Percentiles rank a stretch among this genome's conserved stretches.
Conservation (phyloP, 768 basidiomycete species). For the Tulasnella sp. region DNA sequence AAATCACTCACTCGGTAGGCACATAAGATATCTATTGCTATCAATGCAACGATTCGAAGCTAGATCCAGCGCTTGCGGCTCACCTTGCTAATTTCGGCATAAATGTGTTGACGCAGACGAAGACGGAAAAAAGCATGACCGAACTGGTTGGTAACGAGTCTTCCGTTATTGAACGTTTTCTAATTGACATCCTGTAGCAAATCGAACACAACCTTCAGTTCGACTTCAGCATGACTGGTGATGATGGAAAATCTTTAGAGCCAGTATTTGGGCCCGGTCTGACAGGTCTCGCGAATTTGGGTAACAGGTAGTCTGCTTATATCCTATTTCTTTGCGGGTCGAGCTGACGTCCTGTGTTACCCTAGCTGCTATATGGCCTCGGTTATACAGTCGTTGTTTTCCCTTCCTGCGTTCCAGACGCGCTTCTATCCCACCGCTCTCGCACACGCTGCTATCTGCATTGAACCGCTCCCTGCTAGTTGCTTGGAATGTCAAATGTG, state of each 20-base stretch:
- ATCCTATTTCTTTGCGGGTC: conserved; percentile 20
- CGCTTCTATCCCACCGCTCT: conserved; percentile 57
- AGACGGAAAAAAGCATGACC: conserved; percentile 96
- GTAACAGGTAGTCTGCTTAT: conserved; percentile 61
- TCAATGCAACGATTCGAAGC: conserved; percentile 73
- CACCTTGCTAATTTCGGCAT: conserved; percentile 87
- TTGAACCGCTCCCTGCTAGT: conserved; percentile 64
- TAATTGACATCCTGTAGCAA: conserved; percentile 53
- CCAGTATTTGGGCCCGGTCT: conserved; percentile 85
- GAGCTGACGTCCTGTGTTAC: not conserved
- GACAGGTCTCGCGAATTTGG: conserved; percentile 87
- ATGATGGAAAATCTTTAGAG: conserved; percentile 81
- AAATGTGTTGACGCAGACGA: conserved; percentile 71
- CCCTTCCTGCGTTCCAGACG: conserved; percentile 68
- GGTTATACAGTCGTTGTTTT: conserved; percentile 79
- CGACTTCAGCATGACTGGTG: conserved; percentile 85
- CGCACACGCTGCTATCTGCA: conserved; percentile 60
- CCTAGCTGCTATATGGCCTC: conserved; percentile 97
- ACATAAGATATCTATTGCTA: conserved; percentile 87
- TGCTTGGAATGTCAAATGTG: conserved; percentile 95
- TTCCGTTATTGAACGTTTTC: not conserved
- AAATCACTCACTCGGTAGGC: not conserved
- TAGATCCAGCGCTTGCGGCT: conserved; percentile 66
- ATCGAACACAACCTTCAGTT: conserved; percentile 94
- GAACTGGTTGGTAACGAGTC: conserved; percentile 62